Conservation (phyloP, 768 basidiomycete species). For the Auricularia auricula-judae region DNA sequence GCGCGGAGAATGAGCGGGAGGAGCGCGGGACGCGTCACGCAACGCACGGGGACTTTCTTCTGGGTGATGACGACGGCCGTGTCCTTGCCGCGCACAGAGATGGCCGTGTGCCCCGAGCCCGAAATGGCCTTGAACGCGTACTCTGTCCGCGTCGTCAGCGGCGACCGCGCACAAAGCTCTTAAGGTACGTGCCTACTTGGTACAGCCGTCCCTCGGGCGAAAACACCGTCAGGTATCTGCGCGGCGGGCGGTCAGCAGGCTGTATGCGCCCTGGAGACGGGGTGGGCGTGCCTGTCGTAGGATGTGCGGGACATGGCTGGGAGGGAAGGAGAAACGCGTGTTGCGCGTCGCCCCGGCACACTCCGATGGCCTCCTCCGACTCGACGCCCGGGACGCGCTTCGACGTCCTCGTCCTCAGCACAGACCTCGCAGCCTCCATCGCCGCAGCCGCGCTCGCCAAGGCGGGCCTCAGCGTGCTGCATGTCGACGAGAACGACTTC, state of each 20-base stretch:
- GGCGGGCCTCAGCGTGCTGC: conserved; percentile 77
- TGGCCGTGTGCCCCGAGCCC: conserved; percentile 88
- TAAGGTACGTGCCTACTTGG: conserved; percentile 75
- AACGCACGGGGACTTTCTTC: conserved; percentile 90
- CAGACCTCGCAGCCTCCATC: conserved; percentile 65
- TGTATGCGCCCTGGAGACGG: no score
- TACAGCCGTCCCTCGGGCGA: conserved; percentile 95
- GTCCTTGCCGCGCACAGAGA: conserved; percentile 89
- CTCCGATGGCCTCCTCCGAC: no score
- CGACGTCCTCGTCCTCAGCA: conserved; percentile 31
- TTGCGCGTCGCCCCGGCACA: not conserved
- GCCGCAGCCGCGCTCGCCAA: conserved; percentile 81
- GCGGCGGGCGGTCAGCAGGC: no score
- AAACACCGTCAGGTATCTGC: conserved; percentile 90
- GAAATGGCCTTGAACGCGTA: conserved; percentile 99
- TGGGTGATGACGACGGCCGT: conserved; percentile 95
- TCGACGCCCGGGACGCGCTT: conserved; percentile 12
- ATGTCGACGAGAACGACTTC: conserved; percentile 73
- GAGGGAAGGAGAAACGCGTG: not conserved
- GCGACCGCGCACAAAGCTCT: not conserved
- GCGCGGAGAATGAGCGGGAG: not conserved
- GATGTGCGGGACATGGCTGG: conserved; percentile 79
- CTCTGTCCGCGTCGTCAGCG: conserved; percentile 36
- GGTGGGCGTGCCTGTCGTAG: conserved; percentile 61
- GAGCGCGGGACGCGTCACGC: not conserved